Evolutionary conservation across 805 yeast genomes (phyloP).

Genomic region (Isabelozyma gotoi): DNA sequence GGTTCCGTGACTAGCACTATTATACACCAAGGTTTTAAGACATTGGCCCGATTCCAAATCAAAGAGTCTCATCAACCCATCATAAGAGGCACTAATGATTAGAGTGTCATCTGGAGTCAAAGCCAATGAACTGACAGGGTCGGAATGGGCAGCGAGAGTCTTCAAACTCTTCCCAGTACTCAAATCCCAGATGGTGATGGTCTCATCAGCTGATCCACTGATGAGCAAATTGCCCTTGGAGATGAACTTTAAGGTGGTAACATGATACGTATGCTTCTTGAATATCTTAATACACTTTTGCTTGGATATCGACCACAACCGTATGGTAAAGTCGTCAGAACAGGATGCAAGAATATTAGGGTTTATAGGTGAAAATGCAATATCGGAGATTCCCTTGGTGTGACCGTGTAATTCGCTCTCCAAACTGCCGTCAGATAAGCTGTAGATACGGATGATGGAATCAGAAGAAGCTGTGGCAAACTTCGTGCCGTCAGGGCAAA

Average conservation of each 20-base stretch:
- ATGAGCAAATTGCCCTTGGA: slow-evolving; percentile 74
- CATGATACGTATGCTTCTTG: slow-evolving; percentile 82
- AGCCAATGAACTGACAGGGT: slow-evolving; percentile 77
- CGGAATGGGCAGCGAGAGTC: slow-evolving; percentile 89
- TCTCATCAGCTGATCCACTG: slow-evolving; percentile 88
- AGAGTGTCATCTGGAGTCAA: slow-evolving; percentile 78
- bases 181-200: slow-evolving; percentile 88
- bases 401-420: slow-evolving; percentile 53
- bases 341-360: slow-evolving; percentile 74
- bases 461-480: slow-evolving; percentile 53
- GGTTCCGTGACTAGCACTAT: slow-evolving; percentile 57
- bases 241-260: slow-evolving; percentile 69
- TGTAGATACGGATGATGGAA: slow-evolving; percentile 25
- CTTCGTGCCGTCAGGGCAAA: slow-evolving; percentile 59
- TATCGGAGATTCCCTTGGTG: slow-evolving; percentile 66
- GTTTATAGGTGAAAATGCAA: slow-evolving; percentile 74
- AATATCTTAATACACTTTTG: slow-evolving; percentile 53
- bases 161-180: slow-evolving; percentile 65
- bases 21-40: slow-evolving; percentile 82
- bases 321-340: slow-evolving; percentile 79
- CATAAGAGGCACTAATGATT: slow-evolving; percentile 83
- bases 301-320: slow-evolving; percentile 63
- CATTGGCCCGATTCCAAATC: slow-evolving; percentile 90
- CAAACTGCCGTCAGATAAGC: slow-evolving; percentile 24
- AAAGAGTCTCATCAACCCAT: slow-evolving; percentile 87